Conservation (phyloP, 225 moss, liverwort and hornwort genomes). For the Thuidium tamariscinum region DNA sequence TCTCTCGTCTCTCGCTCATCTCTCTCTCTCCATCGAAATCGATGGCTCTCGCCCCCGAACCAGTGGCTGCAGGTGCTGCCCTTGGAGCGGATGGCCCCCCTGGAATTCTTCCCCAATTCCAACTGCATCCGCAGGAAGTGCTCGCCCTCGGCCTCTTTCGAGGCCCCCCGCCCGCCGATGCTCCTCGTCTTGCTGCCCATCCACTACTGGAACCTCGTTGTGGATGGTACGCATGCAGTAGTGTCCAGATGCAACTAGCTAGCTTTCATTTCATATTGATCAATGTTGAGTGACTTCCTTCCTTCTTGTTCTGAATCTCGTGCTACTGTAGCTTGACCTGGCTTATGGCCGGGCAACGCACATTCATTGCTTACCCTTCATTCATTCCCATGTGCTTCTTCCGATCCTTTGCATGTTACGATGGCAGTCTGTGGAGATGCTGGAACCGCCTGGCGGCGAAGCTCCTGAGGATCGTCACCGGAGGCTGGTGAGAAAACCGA, state of each 20-base stretch:
- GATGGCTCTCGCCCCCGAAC: neutral
- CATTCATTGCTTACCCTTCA: neutral
- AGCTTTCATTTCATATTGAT: neutral
- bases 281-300: neutral
- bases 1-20: too few species aligned
- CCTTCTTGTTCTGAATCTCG: neutral
- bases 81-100: neutral
- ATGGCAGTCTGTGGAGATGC: neutral
- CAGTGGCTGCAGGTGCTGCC: too few species aligned
- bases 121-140: neutral
- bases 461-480: neutral
- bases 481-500: neutral
- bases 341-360: neutral
- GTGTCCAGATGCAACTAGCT: too few species aligned
- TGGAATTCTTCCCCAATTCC: neutral
- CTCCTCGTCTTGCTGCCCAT: too few species aligned
- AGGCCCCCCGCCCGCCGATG: neutral
- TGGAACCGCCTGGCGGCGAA: neutral
- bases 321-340: neutral
- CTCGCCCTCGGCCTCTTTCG: neutral
- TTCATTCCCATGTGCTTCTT: neutral
- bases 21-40: too few species aligned
- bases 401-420: too few species aligned
- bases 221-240: too few species aligned
- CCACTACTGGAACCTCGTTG: too few species aligned